phyloP scores from a whole-genome alignment of 108 stramenopile species.

The Fragilaria radians region DNA sequence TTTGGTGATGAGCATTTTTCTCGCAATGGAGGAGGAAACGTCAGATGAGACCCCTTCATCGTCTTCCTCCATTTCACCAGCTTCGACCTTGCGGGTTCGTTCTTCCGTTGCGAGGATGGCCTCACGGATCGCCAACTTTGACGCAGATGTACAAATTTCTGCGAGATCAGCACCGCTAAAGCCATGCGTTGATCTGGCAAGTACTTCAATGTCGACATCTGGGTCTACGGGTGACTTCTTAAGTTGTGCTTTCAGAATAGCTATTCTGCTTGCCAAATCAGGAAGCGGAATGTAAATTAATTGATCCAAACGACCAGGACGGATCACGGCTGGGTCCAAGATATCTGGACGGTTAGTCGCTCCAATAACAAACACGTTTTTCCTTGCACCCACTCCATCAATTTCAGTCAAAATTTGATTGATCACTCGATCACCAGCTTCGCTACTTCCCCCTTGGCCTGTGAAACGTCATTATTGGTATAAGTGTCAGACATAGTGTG shows the following conservation, averaged over 20 bases:
- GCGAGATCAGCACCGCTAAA: slow-evolving; percentile 95
- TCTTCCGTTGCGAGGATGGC: slow-evolving; percentile 77
- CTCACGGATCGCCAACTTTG: slow-evolving; percentile 92
- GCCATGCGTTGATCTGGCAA: slow-evolving; percentile 85
- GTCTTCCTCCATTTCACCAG: slow-evolving; percentile 41
- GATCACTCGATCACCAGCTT: slow-evolving; percentile 93
- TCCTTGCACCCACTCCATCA: slow-evolving; percentile 87
- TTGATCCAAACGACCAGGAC: no score
- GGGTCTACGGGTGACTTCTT: slow-evolving; percentile 83
- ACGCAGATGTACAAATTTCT: slow-evolving; percentile 87
- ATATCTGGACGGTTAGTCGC: slow-evolving; percentile 93
- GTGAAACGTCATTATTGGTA: no score
- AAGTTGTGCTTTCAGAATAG: slow-evolving; percentile 93
- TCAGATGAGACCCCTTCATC: no score
- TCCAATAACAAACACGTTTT: slow-evolving; percentile 93
- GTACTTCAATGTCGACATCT: slow-evolving; percentile 82
- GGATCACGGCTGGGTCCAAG: slow-evolving; percentile 91
- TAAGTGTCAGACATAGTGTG: no score
- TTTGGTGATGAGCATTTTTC: slow-evolving; percentile 62
- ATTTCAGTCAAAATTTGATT: slow-evolving; percentile 94
- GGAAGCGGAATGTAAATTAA: slow-evolving; percentile 92
- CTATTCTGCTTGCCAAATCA: slow-evolving; percentile 84
- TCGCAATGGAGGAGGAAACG: slow-evolving; percentile 14
- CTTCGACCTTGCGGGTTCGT: slow-evolving; percentile 33
- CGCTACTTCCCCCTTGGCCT: slow-evolving; percentile 92